A percentile compares a stretch with the other conserved stretches of the same genome.
These are phyloP conservation scores for Kurtzmaniella quercitrusa DNA, from an alignment of 1,139 yeast species.

Conservation along the genomic window DNA sequence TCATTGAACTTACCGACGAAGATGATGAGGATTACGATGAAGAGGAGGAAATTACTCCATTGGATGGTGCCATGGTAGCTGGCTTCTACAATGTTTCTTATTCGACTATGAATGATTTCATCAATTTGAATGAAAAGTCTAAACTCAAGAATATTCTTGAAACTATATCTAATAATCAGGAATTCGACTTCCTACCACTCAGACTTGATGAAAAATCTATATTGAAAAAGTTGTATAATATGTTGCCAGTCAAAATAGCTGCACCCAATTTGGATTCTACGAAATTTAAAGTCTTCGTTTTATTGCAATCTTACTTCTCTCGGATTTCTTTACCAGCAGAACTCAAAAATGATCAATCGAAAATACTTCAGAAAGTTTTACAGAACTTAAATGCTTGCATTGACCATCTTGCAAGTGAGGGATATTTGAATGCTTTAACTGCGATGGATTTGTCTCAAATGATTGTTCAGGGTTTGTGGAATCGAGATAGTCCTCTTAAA, in stretches of 20 bases:
- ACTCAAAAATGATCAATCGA: conserved; percentile 51
- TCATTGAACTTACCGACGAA: conserved; percentile 58
- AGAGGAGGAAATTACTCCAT: conserved; percentile 49
- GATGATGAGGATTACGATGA: conserved; percentile 29
- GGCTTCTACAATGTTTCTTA: conserved; percentile 66
- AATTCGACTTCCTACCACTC: conserved; percentile 61
- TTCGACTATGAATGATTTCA: conserved; percentile 59
- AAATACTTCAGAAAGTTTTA: conserved; percentile 47
- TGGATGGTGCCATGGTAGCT: conserved; percentile 72
- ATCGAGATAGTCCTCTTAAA: conserved; percentile 68
- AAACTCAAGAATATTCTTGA: conserved; percentile 64
- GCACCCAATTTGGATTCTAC: conserved; percentile 47
- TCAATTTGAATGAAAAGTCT: conserved; percentile 50
- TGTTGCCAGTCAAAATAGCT: conserved; percentile 55
- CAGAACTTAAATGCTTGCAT: conserved; percentile 62
- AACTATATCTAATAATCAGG: conserved; percentile 61
- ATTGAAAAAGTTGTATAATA: conserved; percentile 49
- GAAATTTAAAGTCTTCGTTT: conserved; percentile 64
- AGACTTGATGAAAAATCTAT: conserved; percentile 54
- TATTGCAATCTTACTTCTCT: conserved; percentile 80
- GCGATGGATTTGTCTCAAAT: conserved; percentile 90
- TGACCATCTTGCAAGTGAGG: conserved; percentile 78
- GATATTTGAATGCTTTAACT: conserved; percentile 68
- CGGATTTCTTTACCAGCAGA: conserved; percentile 57
- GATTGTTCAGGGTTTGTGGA: conserved; percentile 88